Percentiles rank a stretch among this genome's conserved stretches.
These are phyloP conservation scores for Turritis glabra DNA, from an alignment of 345 rosid species.

Conservation along the genomic window DNA sequence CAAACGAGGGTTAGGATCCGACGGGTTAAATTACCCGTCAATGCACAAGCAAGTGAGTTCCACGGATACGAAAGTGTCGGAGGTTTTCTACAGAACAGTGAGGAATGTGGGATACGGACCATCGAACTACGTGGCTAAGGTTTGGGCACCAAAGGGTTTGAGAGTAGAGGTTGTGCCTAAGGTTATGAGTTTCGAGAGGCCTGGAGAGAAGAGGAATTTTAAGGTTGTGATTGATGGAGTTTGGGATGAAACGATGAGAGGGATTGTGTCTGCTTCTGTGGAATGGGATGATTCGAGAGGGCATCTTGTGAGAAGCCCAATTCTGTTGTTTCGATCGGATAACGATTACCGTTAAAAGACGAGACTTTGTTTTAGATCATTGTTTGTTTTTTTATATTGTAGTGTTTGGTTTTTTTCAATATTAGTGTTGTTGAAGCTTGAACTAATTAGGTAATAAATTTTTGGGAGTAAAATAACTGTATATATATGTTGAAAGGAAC, in stretches of 20 bases:
- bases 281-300: constrained; percentile 62
- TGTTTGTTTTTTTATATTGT: not conserved
- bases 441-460: not conserved
- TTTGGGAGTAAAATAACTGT: not conserved
- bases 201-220: constrained; percentile 45
- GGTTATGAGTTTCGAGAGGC: constrained; percentile 41
- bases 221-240: constrained; percentile 60
- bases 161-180: constrained; percentile 55
- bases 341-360: not conserved
- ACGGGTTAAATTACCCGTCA: constrained; percentile 84
- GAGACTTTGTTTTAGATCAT: not conserved
- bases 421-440: not conserved
- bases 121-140: constrained; percentile 54
- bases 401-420: not conserved
- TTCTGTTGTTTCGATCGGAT: constrained; percentile 43
- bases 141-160: constrained; percentile 50
- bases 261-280: constrained; percentile 50
- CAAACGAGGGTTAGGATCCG: constrained; percentile 57
- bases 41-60: constrained; percentile 60
- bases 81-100: constrained; percentile 60
- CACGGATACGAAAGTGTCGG: constrained; percentile 38
- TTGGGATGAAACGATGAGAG: constrained; percentile 15
- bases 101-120: constrained; percentile 53
- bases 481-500: not conserved
- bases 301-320: constrained; percentile 57